A percentile compares a stretch with the other conserved stretches of the same genome.
phyloP scores from a whole-genome alignment of 2,329 filamentous ascomycete species.

The Geosmithia morbida region DNA sequence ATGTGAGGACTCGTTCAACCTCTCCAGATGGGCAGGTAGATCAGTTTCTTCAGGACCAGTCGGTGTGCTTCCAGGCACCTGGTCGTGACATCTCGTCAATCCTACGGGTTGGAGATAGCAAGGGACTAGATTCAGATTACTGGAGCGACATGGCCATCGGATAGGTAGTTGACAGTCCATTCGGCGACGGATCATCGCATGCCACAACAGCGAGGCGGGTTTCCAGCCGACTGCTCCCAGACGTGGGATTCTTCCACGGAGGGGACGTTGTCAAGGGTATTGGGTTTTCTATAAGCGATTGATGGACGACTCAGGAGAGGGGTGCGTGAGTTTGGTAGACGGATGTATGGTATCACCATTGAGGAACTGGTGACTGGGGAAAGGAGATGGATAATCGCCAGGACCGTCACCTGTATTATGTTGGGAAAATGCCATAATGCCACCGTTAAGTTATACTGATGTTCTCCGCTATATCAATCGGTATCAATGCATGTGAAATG shows the following conservation, averaged over 20 bases:
- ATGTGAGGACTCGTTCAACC: conserved; percentile 34
- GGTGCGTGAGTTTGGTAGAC: no score
- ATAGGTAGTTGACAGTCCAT: conserved; percentile 32
- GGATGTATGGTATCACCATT: no score
- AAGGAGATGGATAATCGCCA: no score
- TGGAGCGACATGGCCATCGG: conserved; percentile 14
- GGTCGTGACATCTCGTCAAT: conserved; percentile 36
- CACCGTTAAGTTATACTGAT: no score
- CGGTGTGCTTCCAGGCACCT: conserved; percentile 45
- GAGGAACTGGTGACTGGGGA: no score
- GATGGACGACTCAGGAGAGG: no score
- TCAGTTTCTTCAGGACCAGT: conserved; percentile 44
- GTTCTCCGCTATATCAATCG: no score
- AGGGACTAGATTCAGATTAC: conserved; percentile 3
- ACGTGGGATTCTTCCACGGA: conserved; percentile 32
- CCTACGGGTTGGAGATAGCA: conserved; percentile 12
- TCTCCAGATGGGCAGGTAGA: conserved; percentile 39
- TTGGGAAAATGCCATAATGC: no score
- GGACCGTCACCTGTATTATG: no score
- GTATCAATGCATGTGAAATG: no score
- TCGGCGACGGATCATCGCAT: conserved; percentile 41
- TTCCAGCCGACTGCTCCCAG: conserved; percentile 32
- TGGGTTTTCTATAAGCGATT: conserved; percentile 11
- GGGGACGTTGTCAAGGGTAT: conserved; percentile 34
- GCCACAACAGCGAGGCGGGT: conserved; percentile 49